Percentiles rank a stretch among this genome's conserved stretches.
Evolutionary conservation across 192 early-diverging fungal species (phyloP).

Genomic region (Podila horticola): DNA sequence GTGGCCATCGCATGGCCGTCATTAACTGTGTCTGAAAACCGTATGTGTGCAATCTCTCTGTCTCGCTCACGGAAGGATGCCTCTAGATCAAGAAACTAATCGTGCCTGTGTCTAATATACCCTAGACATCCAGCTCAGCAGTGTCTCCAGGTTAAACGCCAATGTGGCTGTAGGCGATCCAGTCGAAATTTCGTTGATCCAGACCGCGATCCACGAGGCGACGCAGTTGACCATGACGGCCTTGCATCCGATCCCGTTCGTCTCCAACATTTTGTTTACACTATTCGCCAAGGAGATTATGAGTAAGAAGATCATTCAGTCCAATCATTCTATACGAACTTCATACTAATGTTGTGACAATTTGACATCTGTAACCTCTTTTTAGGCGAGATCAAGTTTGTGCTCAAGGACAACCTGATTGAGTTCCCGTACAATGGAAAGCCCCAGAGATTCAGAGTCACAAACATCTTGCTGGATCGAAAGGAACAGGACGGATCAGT

Average conservation of each 20-base stretch:
- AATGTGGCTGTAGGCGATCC: slow-evolving; percentile 59
- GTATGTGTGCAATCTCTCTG: slow-evolving; percentile 34
- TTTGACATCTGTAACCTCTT: not conserved
- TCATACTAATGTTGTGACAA: too few species aligned
- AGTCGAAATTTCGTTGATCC: slow-evolving; percentile 31
- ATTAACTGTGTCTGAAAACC: slow-evolving; percentile 45
- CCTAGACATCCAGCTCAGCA: slow-evolving; percentile 61
- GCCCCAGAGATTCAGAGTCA: slow-evolving; percentile 54
- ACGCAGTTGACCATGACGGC: slow-evolving; percentile 55
- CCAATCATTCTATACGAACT: too few species aligned
- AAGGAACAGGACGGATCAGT: slow-evolving; percentile 20
- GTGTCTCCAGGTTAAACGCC: slow-evolving; percentile 56
- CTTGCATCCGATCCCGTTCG: slow-evolving; percentile 34
- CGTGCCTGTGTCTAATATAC: not conserved
- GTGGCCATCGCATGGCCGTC: slow-evolving; percentile 70
- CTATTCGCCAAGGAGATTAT: slow-evolving; percentile 72
- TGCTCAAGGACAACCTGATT: slow-evolving; percentile 53
- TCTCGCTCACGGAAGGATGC: not conserved
- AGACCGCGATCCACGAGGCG: slow-evolving; percentile 48
- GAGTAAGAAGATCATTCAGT: slow-evolving; percentile 46
- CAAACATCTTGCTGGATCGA: slow-evolving; percentile 23
- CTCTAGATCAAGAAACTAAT: not conserved
- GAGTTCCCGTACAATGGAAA: slow-evolving; percentile 69
- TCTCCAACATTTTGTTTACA: slow-evolving; percentile 58
- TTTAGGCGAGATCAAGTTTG: slow-evolving; percentile 70